These are phyloP conservation scores for Xerophyta viscosa DNA, from an alignment of 106 monocot genomes.

Conservation along the genomic window DNA sequence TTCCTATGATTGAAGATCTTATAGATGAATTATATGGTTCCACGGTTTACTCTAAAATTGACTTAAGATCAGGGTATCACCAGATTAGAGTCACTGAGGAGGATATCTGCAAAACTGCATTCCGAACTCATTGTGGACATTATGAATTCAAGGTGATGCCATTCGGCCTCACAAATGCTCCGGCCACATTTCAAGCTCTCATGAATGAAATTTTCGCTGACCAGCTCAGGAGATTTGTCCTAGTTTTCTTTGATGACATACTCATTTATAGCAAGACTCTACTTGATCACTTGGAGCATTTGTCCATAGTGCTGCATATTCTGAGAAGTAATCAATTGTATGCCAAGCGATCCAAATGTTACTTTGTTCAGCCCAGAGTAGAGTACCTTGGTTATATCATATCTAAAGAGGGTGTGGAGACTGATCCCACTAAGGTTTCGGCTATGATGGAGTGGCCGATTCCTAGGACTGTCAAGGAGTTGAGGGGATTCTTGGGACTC, in stretches of 20 bases:
- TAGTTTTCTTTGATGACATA: neutral
- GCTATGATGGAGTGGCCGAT: neutral
- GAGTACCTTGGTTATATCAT: neutral
- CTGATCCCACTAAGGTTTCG: neutral
- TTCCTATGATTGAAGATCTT: constrained; percentile 1
- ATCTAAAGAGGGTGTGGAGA: neutral
- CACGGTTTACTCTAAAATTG: neutral
- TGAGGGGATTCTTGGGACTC: neutral
- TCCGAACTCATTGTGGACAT: neutral
- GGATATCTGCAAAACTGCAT: neutral
- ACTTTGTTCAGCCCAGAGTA: neutral
- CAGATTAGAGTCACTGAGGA: neutral
- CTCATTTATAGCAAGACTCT: neutral
- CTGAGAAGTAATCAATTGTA: neutral
- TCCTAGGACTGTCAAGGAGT: neutral
- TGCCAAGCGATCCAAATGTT: neutral
- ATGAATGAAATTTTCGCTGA: neutral
- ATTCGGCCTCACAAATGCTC: neutral
- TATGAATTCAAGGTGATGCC: constrained; percentile 5
- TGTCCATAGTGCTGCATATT: neutral
- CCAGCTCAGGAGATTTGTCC: neutral
- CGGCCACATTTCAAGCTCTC: neutral
- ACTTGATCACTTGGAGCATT: neutral
- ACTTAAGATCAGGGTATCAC: neutral
- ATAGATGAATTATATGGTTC: constrained; percentile 4